Percentiles rank a stretch among this genome's conserved stretches.
phyloP scores from a whole-genome alignment of 805 yeast genomes.

The Spathaspora hagerdaliae region DNA sequence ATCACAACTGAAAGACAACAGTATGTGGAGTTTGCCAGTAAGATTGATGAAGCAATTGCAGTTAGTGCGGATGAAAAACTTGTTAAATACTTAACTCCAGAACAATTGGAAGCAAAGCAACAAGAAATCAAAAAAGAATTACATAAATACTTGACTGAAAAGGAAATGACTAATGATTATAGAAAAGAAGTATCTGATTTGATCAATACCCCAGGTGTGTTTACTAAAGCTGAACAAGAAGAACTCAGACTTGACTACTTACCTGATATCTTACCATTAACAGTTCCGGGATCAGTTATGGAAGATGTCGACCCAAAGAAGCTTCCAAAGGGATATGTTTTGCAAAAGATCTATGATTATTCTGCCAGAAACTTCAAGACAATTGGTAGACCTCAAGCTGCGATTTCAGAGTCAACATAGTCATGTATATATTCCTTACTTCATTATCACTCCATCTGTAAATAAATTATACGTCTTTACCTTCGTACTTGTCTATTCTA shows the following conservation, averaged over 20 bases:
- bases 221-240: constrained; percentile 31
- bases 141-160: constrained; percentile 15
- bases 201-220: constrained; percentile 40
- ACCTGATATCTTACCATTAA: constrained; percentile 54
- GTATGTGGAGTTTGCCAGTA: constrained; percentile 35
- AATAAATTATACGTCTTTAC: background rate
- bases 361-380: constrained; percentile 47
- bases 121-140: constrained; percentile 17
- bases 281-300: constrained; percentile 38
- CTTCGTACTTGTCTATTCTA: too few species aligned
- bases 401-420: constrained; percentile 24
- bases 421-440: background rate
- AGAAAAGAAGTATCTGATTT: constrained; percentile 40
- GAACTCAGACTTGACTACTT: constrained; percentile 45
- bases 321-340: constrained; percentile 43
- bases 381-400: constrained; percentile 51
- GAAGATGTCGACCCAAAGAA: constrained; percentile 35
- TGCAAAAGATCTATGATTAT: constrained; percentile 60
- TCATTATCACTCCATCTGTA: background rate
- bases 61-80: constrained; percentile 45
- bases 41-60: constrained; percentile 43
- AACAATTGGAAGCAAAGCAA: constrained; percentile 19
- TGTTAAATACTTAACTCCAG: constrained; percentile 31
- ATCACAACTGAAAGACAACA: constrained; percentile 14
- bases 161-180: constrained; percentile 30